These are phyloP conservation scores for Skeletonema costatum DNA, from an alignment of 108 stramenopile genomes.

Conservation along the genomic window DNA sequence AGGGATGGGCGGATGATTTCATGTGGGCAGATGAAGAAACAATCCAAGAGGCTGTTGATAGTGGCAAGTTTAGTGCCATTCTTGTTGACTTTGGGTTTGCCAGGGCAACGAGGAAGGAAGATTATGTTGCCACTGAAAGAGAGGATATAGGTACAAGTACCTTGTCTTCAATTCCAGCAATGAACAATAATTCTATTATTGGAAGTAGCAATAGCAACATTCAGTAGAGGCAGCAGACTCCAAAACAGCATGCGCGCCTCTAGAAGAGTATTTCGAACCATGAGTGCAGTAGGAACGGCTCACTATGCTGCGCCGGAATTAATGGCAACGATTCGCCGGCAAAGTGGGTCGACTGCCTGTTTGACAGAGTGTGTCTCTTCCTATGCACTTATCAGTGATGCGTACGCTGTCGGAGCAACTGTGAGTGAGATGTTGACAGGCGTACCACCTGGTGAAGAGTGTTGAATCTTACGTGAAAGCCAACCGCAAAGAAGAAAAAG, in stretches of 20 bases:
- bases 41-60: conserved; percentile 39
- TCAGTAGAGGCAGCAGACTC: background rate
- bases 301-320: conserved; percentile 86
- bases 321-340: conserved; percentile 50
- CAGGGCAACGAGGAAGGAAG: conserved; percentile 50
- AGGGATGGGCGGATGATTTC: conserved; percentile 39
- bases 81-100: conserved; percentile 87
- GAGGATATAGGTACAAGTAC: conserved; percentile 35
- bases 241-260: background rate
- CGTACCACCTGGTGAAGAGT: conserved; percentile 75
- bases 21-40: conserved; percentile 70
- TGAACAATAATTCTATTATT: too few species aligned
- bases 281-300: conserved; percentile 77
- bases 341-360: conserved; percentile 51
- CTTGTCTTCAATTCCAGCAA: conserved; percentile 20
- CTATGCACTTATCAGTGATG: conserved; percentile 86
- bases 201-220: background rate
- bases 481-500: conserved; percentile 1
- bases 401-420: conserved; percentile 84
- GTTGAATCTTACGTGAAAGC: conserved; percentile 4
- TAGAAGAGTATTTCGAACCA: conserved; percentile 2
- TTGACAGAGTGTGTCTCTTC: conserved; percentile 77
- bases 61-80: conserved; percentile 66
- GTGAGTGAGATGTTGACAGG: conserved; percentile 74
- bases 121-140: conserved; percentile 39